Evolutionary conservation across 805 yeast genomes (phyloP).

Genomic region (Ogataea saltuana): DNA sequence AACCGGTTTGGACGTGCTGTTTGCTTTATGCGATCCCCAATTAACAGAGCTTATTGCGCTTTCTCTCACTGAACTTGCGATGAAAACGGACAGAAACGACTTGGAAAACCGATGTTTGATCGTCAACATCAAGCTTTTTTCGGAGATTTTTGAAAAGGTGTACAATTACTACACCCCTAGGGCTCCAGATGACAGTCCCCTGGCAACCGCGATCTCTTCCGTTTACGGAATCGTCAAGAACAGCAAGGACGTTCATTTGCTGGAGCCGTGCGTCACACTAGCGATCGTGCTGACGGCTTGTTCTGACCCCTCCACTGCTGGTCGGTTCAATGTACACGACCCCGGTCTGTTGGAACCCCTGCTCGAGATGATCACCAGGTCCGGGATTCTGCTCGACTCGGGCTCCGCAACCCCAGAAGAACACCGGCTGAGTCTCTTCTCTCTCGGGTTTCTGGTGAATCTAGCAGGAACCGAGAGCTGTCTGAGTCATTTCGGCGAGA

Average conservation of each 20-base stretch:
- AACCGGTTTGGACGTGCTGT: background rate
- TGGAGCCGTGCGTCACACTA: constrained; percentile 11
- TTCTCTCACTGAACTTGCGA: background rate
- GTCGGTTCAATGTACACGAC: constrained; percentile 6
- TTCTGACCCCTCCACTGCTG: too few species aligned
- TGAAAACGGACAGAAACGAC: background rate
- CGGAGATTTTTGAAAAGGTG: background rate
- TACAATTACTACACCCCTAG: background rate
- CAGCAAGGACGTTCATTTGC: constrained; percentile 2
- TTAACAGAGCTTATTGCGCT: background rate
- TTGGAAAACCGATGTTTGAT: background rate
- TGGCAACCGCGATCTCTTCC: background rate
- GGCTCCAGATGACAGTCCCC: background rate
- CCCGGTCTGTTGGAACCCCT: constrained; percentile 12
- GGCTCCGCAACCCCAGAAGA: constrained; percentile 6
- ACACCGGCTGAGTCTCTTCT: constrained; percentile 19
- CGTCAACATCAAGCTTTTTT: constrained; percentile 1
- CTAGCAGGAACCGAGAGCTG: constrained; percentile 8
- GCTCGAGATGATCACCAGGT: constrained; percentile 12
- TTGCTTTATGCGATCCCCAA: constrained; percentile 2
- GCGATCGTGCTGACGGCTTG: constrained; percentile 19
- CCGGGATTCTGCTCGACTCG: constrained; percentile 11
- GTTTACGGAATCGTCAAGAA: background rate
- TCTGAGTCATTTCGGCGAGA: constrained; percentile 1
- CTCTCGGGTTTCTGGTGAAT: constrained; percentile 24